Percentiles rank a stretch among this genome's conserved stretches.
Conservation (phyloP, 2,329 filamentous ascomycete genomes). For the Exophiala sideris region DNA sequence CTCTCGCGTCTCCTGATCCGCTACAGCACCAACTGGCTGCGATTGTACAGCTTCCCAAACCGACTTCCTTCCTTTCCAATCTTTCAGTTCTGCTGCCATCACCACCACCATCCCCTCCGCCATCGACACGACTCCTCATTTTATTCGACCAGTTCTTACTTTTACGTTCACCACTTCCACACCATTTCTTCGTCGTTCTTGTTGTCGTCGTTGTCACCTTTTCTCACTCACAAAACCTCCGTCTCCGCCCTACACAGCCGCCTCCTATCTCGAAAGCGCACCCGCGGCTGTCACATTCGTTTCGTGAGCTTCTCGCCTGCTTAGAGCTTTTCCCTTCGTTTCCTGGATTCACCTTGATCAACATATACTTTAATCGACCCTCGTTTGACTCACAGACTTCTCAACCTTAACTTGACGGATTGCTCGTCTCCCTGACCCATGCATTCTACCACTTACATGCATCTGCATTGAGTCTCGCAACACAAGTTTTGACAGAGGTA, state of each 20-base stretch:
- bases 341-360: constrained; percentile 3
- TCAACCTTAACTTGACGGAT: too few relatives aligned
- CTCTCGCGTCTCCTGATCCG: too few relatives aligned
- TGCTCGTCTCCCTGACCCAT: too few relatives aligned
- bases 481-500: too few relatives aligned
- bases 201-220: constrained; percentile 7
- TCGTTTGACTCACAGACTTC: constrained; percentile 1
- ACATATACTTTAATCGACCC: constrained; percentile 11
- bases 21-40: not conserved
- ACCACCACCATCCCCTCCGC: constrained; percentile 9
- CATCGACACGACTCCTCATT: constrained; percentile 4
- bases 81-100: not conserved
- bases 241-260: constrained; percentile 2
- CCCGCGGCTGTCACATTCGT: constrained; percentile 22
- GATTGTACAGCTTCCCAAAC: not conserved
- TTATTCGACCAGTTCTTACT: not conserved
- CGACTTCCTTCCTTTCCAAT: constrained; percentile 3
- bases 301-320: constrained; percentile 17
- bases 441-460: too few relatives aligned
- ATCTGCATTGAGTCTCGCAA: too few relatives aligned
- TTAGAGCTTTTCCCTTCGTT: constrained; percentile 11
- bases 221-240: not conserved
- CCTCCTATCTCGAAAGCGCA: constrained; percentile 9
- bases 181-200: constrained; percentile 10
- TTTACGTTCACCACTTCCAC: constrained; percentile 4